Evolutionary conservation across 257 asterid species (phyloP), one percentile per base, ranked within the genome.

Genomic region (Paulownia fortunei): DNA sequence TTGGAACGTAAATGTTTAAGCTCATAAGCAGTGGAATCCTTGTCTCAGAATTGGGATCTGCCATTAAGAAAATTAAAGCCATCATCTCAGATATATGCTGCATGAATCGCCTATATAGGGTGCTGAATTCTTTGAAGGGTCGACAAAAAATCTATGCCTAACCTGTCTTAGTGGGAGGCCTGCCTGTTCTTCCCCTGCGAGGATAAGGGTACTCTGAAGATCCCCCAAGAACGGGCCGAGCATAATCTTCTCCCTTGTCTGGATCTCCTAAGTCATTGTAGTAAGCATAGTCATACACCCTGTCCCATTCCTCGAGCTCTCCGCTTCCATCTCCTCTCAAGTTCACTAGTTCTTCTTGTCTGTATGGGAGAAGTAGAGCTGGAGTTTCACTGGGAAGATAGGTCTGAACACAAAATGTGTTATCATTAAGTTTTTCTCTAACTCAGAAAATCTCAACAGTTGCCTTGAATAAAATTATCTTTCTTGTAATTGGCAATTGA

Each of bases 131-230:
- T n/a, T n/a, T n/a, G n/a, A n/a, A n/a, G n/a, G n/a, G 51, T 39
- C 8, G 66, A 52, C 34, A 66, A 55, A 49, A 34, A 30, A 68
- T 68, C 62, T 73, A 87, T n/a, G n/a, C n/a, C n/a, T n/a, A n/a
- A n/a, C 97, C 94, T 72, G 86, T 80, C 26, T 59, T 80, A 26
- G 97, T 74, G 24, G 92, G 88, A 56, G 89, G 76, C 6, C 97
- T 56, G 41, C 95, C 92, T 0, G 97, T 92, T 73, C 91, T 88
- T 18, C 97, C 97, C 79, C 97, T 85, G 0, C 97, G 95, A 46
- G 97, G 97, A 68, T 87, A 87, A 19, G 91, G 91, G 64, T 84
- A 84, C 24, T 84, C 79, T 0, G 73, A 46, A 0, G 88, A 82
- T 21, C 91, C 91, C 2, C 91, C 91, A 4, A 84, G 83, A 34